These are phyloP conservation scores for Diaporthe citriasiana DNA, from an alignment of 2,329 filamentous ascomycete species.

Conservation along the genomic window DNA sequence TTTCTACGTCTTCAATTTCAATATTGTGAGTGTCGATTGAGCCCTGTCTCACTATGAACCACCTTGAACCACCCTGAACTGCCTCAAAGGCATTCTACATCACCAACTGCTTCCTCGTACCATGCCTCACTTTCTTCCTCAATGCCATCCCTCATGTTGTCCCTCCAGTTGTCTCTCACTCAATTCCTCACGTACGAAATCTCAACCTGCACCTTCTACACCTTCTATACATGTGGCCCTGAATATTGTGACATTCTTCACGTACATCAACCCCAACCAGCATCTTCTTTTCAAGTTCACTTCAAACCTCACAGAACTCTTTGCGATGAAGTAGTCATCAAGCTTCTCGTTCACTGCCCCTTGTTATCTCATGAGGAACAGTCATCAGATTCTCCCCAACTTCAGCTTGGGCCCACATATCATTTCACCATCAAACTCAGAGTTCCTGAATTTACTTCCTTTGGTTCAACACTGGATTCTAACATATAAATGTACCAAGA, in stretches of 20 bases:
- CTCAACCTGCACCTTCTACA: not conserved
- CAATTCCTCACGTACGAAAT: not conserved
- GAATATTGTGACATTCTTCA: not conserved
- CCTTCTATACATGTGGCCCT: not conserved
- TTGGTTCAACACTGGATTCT: not conserved
- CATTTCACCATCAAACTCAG: not conserved
- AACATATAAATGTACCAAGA: not conserved
- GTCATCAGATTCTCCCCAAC: not conserved
- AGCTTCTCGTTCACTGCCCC: not conserved
- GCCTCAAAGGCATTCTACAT: not conserved
- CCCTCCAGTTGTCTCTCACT: not conserved
- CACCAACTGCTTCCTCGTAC: not conserved
- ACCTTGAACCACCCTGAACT: not conserved
- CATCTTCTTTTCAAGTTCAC: not conserved
- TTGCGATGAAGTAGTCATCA: not conserved
- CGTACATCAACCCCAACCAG: not conserved
- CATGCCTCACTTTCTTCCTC: not conserved
- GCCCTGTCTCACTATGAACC: not conserved
- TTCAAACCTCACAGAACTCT: not conserved
- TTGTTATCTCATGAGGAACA: not conserved
- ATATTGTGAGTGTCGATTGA: not conserved
- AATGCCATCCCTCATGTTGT: not conserved
- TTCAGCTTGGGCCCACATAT: not conserved
- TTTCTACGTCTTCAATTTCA: not conserved
- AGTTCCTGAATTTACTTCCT: not conserved